Conservation (phyloP, 176 grass and related monocot species). For the Rhipidocladum racemiflorum region DNA sequence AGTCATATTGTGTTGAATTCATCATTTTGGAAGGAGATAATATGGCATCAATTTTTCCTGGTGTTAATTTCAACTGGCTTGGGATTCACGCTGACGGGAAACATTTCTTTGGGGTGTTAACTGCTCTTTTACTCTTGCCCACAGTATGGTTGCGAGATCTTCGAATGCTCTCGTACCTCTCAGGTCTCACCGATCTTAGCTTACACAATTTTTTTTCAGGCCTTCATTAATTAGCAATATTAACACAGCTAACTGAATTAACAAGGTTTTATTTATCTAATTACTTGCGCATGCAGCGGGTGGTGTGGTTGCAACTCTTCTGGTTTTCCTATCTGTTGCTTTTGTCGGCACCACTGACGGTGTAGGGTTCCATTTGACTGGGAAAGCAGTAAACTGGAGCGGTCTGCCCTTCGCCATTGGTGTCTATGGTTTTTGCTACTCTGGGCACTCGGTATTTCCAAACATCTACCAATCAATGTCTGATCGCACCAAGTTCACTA, state of each 20-base stretch:
- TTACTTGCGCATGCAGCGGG: conserved; percentile 54
- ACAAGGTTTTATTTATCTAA: not conserved
- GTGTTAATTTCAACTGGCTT: conserved; percentile 47
- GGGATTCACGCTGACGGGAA: conserved; percentile 60
- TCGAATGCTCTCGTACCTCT: conserved; percentile 85
- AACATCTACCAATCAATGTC: conserved; percentile 98
- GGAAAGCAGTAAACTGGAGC: conserved; percentile 60
- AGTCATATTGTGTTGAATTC: conserved; percentile 97
- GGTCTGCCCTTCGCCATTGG: conserved; percentile 88
- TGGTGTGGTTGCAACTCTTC: conserved; percentile 66
- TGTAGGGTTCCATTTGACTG: conserved; percentile 69
- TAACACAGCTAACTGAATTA: not conserved
- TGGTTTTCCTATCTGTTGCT: conserved; percentile 65
- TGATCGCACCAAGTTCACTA: conserved; percentile 80
- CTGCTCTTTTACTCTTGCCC: conserved; percentile 74
- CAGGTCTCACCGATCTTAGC: conserved; percentile 44
- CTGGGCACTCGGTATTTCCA: conserved; percentile 85
- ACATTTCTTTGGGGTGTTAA: conserved; percentile 80
- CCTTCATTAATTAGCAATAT: not conserved
- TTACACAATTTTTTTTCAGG: too few relatives aligned
- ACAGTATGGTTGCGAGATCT: conserved; percentile 87
- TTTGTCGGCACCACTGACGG: conserved; percentile 53
- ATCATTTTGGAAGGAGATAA: conserved; percentile 96
- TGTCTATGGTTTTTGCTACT: conserved; percentile 90
- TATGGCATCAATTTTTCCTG: conserved; percentile 74